phyloP scores from a whole-genome alignment of 2,329 filamentous ascomycete species.

The Pseudocercospora macadamiae region DNA sequence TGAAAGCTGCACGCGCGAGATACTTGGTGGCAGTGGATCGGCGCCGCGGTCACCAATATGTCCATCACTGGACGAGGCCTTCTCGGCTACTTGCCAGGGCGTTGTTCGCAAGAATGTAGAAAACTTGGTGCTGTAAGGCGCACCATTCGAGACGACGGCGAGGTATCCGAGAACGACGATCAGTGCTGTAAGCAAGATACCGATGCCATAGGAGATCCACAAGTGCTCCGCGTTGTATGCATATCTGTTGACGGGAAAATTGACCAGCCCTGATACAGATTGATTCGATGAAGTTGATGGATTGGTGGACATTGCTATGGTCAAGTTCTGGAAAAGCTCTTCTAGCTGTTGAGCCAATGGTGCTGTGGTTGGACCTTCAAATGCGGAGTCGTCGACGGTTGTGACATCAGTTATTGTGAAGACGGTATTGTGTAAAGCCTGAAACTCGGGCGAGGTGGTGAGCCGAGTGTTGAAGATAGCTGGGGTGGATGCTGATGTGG shows the following conservation, averaged over 20 bases:
- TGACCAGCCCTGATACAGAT: not conserved
- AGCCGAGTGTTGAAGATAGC: slow-evolving; percentile 6
- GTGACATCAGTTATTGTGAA: not conserved
- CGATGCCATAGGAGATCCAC: slow-evolving; percentile 12
- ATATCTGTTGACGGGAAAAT: slow-evolving; percentile 2
- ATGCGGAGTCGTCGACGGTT: not conserved
- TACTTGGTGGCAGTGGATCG: not conserved
- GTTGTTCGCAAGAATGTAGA: slow-evolving; percentile 12
- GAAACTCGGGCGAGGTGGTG: slow-evolving; percentile 6
- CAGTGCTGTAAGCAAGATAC: slow-evolving; percentile 5
- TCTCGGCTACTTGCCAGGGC: not conserved
- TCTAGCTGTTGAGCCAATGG: slow-evolving; percentile 9
- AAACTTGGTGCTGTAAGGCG: slow-evolving; percentile 12
- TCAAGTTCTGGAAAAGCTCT: slow-evolving; percentile 10
- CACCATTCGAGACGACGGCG: slow-evolving; percentile 1
- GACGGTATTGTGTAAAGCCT: not conserved
- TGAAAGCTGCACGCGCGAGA: not conserved
- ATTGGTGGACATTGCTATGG: slow-evolving; percentile 6
- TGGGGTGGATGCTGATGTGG: not conserved
- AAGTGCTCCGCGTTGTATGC: not conserved
- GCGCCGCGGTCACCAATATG: not conserved
- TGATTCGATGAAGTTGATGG: slow-evolving; percentile 5
- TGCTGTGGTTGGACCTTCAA: not conserved
- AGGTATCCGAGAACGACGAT: slow-evolving; percentile 4
- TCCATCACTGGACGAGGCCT: not conserved